Conservation (phyloP, 805 yeast species). For the Zygosaccharomyces gambellarensis region DNA sequence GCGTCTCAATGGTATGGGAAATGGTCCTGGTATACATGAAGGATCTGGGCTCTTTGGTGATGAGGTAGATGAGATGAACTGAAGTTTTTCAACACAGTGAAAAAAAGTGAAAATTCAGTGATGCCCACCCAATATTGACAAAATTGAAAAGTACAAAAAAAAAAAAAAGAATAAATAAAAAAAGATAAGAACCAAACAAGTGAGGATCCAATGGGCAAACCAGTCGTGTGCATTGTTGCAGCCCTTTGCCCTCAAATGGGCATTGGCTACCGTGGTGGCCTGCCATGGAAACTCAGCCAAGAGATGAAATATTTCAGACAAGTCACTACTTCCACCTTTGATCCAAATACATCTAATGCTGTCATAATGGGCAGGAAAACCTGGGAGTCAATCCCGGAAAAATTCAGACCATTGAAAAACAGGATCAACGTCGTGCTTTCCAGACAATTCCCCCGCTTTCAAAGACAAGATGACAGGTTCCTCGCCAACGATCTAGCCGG, state of each 20-base stretch:
- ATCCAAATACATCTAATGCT: constrained; percentile 49
- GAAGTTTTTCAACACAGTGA: not conserved
- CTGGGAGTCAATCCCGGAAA: constrained; percentile 87
- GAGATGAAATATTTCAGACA: constrained; percentile 84
- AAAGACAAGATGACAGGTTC: constrained; percentile 2
- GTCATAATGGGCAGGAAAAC: constrained; percentile 96
- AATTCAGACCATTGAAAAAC: constrained; percentile 75
- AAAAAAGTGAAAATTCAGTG: no score
- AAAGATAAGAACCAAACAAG: not conserved
- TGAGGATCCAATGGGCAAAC: constrained; percentile 14
- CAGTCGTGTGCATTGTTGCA: constrained; percentile 72
- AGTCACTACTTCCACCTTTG: constrained; percentile 50
- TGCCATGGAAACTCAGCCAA: constrained; percentile 83
- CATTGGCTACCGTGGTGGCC: constrained; percentile 71
- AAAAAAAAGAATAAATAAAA: not conserved
- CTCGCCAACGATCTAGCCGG: constrained; percentile 39
- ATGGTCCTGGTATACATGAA: constrained; percentile 12
- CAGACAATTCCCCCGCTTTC: not conserved
- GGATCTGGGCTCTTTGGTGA: not conserved
- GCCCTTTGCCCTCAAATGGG: constrained; percentile 77
- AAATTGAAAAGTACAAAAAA: not conserved
- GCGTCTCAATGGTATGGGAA: constrained; percentile 12
- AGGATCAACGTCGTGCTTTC: constrained; percentile 76
- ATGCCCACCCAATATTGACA: not conserved
- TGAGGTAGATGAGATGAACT: not conserved